Evolutionary conservation across 1,284 basidiomycete species (phyloP), one percentile per base, ranked within the genome.

Genomic region (Ganoderma meredithae): DNA sequence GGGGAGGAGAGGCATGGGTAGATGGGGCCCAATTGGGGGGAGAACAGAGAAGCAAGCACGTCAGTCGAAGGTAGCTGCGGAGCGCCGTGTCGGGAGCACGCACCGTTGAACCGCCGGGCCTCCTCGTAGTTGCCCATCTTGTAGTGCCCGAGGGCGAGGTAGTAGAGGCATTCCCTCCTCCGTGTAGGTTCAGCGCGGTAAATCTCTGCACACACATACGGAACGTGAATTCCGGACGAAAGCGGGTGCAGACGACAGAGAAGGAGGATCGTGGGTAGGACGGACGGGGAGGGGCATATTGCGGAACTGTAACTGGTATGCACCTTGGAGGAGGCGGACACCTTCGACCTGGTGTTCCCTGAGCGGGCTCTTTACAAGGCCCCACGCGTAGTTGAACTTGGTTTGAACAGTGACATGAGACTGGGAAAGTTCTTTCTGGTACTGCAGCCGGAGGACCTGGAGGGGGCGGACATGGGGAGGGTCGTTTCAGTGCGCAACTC

Each of bases 361-460:
- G 74, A 89, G 82, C 44, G 91, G 91, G 72, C 94, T 95, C 86
- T 98, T 98, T 66, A 98, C 94, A 40, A 98, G 85, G 5, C 96
- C 97, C 96, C 95, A 97, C 70, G 97, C 94, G 80, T 94, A 97
- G 84, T 99, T 99, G 85, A 99, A 99, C 81, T 96, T 98, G 63
- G 96, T 97, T 83, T 99, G 98, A 2, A 94, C 90, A 3, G 95
- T 96, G 67, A 98, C 88, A 80, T 98, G 96, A 49, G 91, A 89
- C 72, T 95, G 90, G 2, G 88, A 83, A 36, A 91, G 84, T 79
- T 99, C 96, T 79, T 91, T 94, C 84, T 95, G 89, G 82, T 97
- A 97, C 78, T 98, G 97, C 67, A 88, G 77, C 67, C 90, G 85
- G 56, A 98, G 83, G 10, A 97, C 95, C 95, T 96, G 63, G 41